phyloP scores from a whole-genome alignment of 805 yeast species.

The Candida koratica region DNA sequence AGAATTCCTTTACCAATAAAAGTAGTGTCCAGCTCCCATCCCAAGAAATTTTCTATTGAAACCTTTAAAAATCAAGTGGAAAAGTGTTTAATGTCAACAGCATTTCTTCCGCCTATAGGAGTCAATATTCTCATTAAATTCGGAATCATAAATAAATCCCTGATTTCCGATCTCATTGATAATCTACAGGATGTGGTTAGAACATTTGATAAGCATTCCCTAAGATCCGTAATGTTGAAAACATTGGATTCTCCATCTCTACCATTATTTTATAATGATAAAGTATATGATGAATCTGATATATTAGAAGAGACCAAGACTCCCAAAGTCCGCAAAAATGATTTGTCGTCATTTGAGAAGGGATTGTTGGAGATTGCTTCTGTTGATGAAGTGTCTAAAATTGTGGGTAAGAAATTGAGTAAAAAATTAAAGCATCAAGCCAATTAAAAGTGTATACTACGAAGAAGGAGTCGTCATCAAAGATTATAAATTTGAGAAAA shows the following conservation, averaged over 20 bases:
- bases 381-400: slow-evolving; percentile 62
- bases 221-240: slow-evolving; percentile 63
- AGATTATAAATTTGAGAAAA: too few relatives aligned
- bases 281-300: slow-evolving; percentile 49
- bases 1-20: slow-evolving; percentile 54
- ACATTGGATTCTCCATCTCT: slow-evolving; percentile 72
- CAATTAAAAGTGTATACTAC: too few relatives aligned
- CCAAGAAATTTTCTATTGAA: slow-evolving; percentile 42
- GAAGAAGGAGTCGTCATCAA: too few relatives aligned
- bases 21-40: slow-evolving; percentile 21
- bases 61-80: slow-evolving; percentile 57
- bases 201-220: slow-evolving; percentile 41
- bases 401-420: slow-evolving; percentile 56
- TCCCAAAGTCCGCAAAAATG: slow-evolving; percentile 22
- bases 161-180: slow-evolving; percentile 48
- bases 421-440: slow-evolving; percentile 7
- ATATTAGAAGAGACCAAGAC: slow-evolving; percentile 24
- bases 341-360: slow-evolving; percentile 60
- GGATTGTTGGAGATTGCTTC: slow-evolving; percentile 80
- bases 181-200: slow-evolving; percentile 56
- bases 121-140: slow-evolving; percentile 60
- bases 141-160: slow-evolving; percentile 46
- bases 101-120: slow-evolving; percentile 69
- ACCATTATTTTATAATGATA: slow-evolving; percentile 73
- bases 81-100: slow-evolving; percentile 55